Percentiles rank a stretch among this genome's conserved stretches.
Evolutionary conservation across 192 early-diverging fungal genomes (phyloP).

Genomic region (Coemansia sp.): DNA sequence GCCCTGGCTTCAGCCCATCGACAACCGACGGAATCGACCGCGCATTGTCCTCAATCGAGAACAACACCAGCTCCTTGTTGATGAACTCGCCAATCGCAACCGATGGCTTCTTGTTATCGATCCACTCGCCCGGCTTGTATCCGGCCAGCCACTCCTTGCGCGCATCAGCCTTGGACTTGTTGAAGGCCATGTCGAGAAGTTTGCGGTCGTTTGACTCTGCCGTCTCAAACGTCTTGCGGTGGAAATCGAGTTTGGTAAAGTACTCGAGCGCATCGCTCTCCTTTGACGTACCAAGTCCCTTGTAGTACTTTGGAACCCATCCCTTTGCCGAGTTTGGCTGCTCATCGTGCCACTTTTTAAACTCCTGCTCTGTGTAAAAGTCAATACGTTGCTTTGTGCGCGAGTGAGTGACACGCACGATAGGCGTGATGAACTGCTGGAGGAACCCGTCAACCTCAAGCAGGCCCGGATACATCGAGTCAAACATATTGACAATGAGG

Average conservation of each 20-base stretch:
- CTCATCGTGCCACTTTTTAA: conserved; percentile 77
- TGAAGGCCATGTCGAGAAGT: conserved; percentile 97
- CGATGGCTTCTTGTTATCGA: conserved; percentile 75
- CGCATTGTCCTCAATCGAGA: conserved; percentile 91
- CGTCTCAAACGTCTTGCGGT: conserved; percentile 76
- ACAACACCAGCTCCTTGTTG: conserved; percentile 92
- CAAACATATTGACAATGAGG: conserved; percentile 93
- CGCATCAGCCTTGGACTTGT: conserved; percentile 88
- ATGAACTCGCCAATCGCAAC: conserved; percentile 91
- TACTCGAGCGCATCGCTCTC: conserved; percentile 86
- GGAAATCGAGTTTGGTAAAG: conserved; percentile 77
- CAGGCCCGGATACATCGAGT: conserved; percentile 89
- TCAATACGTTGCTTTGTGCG: conserved; percentile 59
- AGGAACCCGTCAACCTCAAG: conserved; percentile 90
- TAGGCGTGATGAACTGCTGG: conserved; percentile 95
- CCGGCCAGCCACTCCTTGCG: conserved; percentile 91
- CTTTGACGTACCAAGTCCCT: conserved; percentile 92
- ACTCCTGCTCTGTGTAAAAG: conserved; percentile 95
- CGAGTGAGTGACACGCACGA: conserved; percentile 74
- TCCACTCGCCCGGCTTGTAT: conserved; percentile 83
- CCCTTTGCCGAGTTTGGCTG: conserved; percentile 68
- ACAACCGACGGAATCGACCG: conserved; percentile 93
- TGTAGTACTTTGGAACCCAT: conserved; percentile 94
- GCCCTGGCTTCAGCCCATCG: conserved; percentile 96
- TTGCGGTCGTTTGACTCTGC: conserved; percentile 61